Evolutionary conservation across 768 basidiomycete species (phyloP).

Genomic region (Psilocybe azurescens): DNA sequence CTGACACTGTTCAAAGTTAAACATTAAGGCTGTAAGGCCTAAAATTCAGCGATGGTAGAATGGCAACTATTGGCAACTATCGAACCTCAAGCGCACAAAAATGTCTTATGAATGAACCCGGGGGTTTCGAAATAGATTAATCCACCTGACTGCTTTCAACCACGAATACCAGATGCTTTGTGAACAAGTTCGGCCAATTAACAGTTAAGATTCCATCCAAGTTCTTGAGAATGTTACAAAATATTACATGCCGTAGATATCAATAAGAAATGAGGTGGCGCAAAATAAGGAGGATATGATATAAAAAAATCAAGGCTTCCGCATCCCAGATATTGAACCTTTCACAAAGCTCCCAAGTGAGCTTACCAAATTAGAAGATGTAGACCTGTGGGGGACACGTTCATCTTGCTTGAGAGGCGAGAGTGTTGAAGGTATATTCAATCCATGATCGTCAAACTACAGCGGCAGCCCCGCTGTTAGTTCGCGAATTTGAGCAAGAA

Average conservation of each 20-base stretch:
- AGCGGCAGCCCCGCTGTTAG: too few species aligned
- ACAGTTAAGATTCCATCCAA: neutral
- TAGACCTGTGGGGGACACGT: conserved; percentile 52
- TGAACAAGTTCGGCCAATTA: too few species aligned
- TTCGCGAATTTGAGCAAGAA: neutral
- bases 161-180: too few species aligned
- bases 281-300: neutral
- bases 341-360: neutral
- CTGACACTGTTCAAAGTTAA: too few species aligned
- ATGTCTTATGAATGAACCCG: too few species aligned
- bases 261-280: too few species aligned
- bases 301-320: neutral
- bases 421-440: conserved; percentile 69
- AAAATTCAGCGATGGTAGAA: too few species aligned
- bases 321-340: neutral
- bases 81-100: too few species aligned
- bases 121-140: too few species aligned
- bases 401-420: conserved; percentile 70
- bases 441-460: conserved; percentile 33
- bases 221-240: neutral
- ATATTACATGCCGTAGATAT: neutral
- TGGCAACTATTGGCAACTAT: too few species aligned
- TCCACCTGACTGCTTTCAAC: too few species aligned
- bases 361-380: conserved; percentile 9
- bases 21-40: too few species aligned